These are phyloP conservation scores for Eutrema yunnanense DNA, from an alignment of 345 rosid genomes.

Conservation along the genomic window DNA sequence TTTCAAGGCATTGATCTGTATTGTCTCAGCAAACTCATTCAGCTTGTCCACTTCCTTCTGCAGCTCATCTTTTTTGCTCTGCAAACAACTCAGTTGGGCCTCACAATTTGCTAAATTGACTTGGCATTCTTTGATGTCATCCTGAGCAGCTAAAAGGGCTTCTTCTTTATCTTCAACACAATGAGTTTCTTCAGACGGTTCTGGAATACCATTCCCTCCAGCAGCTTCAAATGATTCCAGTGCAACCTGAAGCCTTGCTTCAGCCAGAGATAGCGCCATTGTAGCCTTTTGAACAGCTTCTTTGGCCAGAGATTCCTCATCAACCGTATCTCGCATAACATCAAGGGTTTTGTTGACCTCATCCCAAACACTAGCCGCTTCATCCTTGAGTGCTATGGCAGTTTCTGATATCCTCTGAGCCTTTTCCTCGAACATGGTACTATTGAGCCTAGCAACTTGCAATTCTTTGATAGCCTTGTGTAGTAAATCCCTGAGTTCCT, in stretches of 20 bases:
- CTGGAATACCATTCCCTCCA: slow-evolving; percentile 29
- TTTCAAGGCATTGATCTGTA: slow-evolving; percentile 60
- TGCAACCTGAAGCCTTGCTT: slow-evolving; percentile 69
- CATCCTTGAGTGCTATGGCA: slow-evolving; percentile 81
- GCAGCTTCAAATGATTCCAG: slow-evolving; percentile 47
- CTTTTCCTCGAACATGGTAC: slow-evolving; percentile 79
- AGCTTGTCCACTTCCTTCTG: slow-evolving; percentile 69
- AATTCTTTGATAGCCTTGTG: slow-evolving; percentile 57
- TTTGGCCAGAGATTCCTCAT: slow-evolving; percentile 58
- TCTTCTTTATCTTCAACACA: slow-evolving; percentile 32
- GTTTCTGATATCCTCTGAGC: slow-evolving; percentile 80
- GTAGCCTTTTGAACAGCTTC: slow-evolving; percentile 74
- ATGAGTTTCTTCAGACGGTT: slow-evolving; percentile 27
- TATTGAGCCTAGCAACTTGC: slow-evolving; percentile 73
- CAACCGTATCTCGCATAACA: slow-evolving; percentile 51
- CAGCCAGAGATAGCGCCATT: slow-evolving; percentile 78
- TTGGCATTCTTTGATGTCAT: slow-evolving; percentile 58
- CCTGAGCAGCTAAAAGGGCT: slow-evolving; percentile 45
- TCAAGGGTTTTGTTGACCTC: slow-evolving; percentile 54
- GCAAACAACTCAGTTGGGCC: slow-evolving; percentile 52
- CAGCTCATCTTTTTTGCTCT: slow-evolving; percentile 56
- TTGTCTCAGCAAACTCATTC: slow-evolving; percentile 65
- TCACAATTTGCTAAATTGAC: slow-evolving; percentile 44
- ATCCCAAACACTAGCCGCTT: slow-evolving; percentile 56
- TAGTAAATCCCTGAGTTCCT: slow-evolving; percentile 54